phyloP scores from a whole-genome alignment of 805 yeast genomes.

The Ogataea glucozyma region DNA sequence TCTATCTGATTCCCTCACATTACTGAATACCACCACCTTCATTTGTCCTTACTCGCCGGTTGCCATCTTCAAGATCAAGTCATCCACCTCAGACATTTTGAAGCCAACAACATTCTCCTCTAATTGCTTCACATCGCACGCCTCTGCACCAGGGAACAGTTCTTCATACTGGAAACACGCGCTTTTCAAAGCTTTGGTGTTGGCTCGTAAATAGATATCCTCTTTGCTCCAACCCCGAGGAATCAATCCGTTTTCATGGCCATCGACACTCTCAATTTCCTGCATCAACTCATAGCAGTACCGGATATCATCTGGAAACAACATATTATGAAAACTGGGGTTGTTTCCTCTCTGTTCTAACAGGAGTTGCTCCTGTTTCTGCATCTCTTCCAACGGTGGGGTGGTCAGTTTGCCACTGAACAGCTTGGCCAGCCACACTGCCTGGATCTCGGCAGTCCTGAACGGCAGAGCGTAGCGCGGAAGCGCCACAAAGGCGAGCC shows the following conservation, averaged over 20 bases:
- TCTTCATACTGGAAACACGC: constrained; percentile 42
- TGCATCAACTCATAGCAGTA: constrained; percentile 45
- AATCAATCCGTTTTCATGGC: constrained; percentile 42
- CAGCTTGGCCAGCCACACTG: constrained; percentile 61
- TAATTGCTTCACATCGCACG: constrained; percentile 40
- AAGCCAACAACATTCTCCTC: constrained; percentile 40
- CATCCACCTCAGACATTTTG: constrained; percentile 32
- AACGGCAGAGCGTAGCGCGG: constrained; percentile 65
- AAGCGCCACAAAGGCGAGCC: constrained; percentile 61
- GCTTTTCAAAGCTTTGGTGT: constrained; percentile 45
- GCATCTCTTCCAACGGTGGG: constrained; percentile 52
- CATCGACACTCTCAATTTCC: constrained; percentile 27
- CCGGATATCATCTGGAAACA: constrained; percentile 56
- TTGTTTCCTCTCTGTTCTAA: constrained; percentile 44
- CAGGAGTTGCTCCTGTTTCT: constrained; percentile 40
- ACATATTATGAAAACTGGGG: constrained; percentile 48
- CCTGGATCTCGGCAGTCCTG: constrained; percentile 62
- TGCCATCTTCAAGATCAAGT: too few relatives aligned
- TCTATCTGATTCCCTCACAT: not conserved
- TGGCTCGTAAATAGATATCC: constrained; percentile 44
- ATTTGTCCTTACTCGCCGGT: too few relatives aligned
- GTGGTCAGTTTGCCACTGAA: constrained; percentile 54
- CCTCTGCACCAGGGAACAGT: constrained; percentile 40
- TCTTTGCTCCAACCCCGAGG: constrained; percentile 56
- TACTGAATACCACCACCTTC: not conserved